Base-by-base conservation (phyloP, 1,139 yeast species). In the Suhomyces wounanorum region DNA sequence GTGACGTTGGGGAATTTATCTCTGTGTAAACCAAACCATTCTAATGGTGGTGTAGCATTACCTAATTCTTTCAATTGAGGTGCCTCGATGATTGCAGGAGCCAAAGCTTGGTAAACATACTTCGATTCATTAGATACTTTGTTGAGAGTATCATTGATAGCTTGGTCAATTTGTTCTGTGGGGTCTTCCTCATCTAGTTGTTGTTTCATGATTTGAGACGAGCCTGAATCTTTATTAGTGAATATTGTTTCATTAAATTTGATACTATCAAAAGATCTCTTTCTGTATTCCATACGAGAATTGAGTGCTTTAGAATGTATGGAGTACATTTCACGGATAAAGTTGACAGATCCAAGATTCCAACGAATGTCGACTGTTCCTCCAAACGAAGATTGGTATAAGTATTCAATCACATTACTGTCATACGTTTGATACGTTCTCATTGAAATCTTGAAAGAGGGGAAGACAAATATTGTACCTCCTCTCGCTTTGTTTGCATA, bases 11-110 rank as follows among this genome's bases (percentile, higher is more conserved):
- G 99, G 58, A 94, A 83, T 57, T 85, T 83, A 59, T 85, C 82
- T 58, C 98, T 77, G 65, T 94, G 95, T 31, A 94, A 77, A 0
- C 99, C 99, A 71, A 94, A 88, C 99, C 99, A 94, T 66, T 94
- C 98, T 55, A 94, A 72, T 2, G 99, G 98, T 1, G 99, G 99
- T 0, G 99, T 94, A 1, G 97, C 98, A 68, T 88, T 94, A 30
- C 98, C 98, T 62, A 94, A 76, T 63, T 94, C 98, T 61, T 85
- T 84, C 59, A 94, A 74, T 60, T 87, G 95, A 1, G 98, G 98
- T 23, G 94, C 89, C 55, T 89, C 96, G 43, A 94, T 90, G 9
- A 82, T 75, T 1, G 97, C 96, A 9, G 88, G 87, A 38, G 80
- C 83, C 26, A 88, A 62, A 0, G 98, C 82, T 16, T 78, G 63